Percentiles rank a stretch among this genome's conserved stretches.
Evolutionary conservation across 768 basidiomycete genomes (phyloP).

Genomic region (Mycena rosella): DNA sequence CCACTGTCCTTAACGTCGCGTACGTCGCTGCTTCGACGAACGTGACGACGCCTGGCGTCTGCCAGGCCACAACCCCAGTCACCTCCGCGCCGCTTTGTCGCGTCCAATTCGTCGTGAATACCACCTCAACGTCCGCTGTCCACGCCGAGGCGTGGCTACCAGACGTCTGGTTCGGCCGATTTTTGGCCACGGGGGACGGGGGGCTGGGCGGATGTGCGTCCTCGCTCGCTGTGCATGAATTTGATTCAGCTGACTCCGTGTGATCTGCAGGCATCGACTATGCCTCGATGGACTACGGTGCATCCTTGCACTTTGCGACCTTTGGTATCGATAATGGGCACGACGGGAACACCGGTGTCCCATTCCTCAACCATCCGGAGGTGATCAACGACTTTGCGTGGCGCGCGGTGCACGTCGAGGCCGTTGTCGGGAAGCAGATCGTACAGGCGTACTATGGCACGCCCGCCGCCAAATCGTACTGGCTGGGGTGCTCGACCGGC

Average conservation of each 20-base stretch:
- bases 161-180: slow-evolving; percentile 14
- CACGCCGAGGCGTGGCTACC: slow-evolving; percentile 24
- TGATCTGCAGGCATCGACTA: no score
- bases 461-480: slow-evolving; percentile 36
- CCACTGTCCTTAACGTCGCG: no score
- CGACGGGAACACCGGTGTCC: slow-evolving; percentile 31
- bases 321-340: slow-evolving; percentile 39
- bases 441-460: slow-evolving; percentile 36
- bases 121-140: slow-evolving; percentile 8
- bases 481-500: slow-evolving; percentile 15
- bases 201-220: no score
- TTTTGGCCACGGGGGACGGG: background rate
- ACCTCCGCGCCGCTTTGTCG: background rate
- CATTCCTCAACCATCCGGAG: slow-evolving; percentile 40
- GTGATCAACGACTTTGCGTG: slow-evolving; percentile 41
- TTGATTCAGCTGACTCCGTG: no score
- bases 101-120: slow-evolving; percentile 15
- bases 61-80: background rate
- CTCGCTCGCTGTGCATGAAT: no score
- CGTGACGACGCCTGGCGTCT: no score
- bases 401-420: slow-evolving; percentile 37
- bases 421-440: slow-evolving; percentile 39
- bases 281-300: slow-evolving; percentile 9
- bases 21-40: no score
- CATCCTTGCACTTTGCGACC: slow-evolving; percentile 34